Conservation (phyloP, 345 rosid genomes). For the Cardiospermum halicacabum region DNA sequence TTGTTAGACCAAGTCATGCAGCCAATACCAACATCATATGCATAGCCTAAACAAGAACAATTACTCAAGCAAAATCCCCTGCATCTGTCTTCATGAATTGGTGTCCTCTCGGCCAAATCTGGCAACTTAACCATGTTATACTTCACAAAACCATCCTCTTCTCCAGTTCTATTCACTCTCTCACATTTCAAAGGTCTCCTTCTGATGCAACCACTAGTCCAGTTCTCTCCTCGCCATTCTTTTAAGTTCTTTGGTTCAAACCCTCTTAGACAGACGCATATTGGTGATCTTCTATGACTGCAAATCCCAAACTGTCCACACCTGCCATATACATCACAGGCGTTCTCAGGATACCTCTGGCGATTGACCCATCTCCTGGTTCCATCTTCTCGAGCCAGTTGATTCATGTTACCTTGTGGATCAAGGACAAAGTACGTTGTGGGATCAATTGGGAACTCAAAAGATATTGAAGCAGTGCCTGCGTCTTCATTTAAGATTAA, state of each 20-base stretch:
- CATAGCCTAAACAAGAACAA: slow-evolving; percentile 53
- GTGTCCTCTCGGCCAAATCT: slow-evolving; percentile 20
- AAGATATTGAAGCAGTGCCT: slow-evolving; percentile 22
- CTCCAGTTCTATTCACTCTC: slow-evolving; percentile 17
- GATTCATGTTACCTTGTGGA: slow-evolving; percentile 25
- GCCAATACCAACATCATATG: slow-evolving; percentile 33
- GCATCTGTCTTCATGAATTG: slow-evolving; percentile 22
- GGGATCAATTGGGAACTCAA: slow-evolving; percentile 1
- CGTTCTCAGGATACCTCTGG: neutral
- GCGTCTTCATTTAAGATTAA: slow-evolving; percentile 13
- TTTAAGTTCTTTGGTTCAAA: slow-evolving; percentile 34
- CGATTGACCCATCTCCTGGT: slow-evolving; percentile 13
- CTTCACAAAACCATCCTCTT: slow-evolving; percentile 40
- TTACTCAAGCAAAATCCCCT: slow-evolving; percentile 31
- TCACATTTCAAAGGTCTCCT: slow-evolving; percentile 27
- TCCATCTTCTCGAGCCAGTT: slow-evolving; percentile 16
- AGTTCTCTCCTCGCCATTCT: slow-evolving; percentile 42
- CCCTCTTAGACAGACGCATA: slow-evolving; percentile 52
- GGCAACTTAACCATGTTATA: slow-evolving; percentile 38
- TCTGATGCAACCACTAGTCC: slow-evolving; percentile 50
- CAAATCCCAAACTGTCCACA: slow-evolving; percentile 54
- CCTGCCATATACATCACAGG: slow-evolving; percentile 39
- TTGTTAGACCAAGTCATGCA: slow-evolving; percentile 41
- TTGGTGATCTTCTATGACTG: slow-evolving; percentile 12
- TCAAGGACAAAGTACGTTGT: slow-evolving; percentile 17